Evolutionary conservation across 257 asterid species (phyloP).

Genomic region (Ehretia macrophylla): DNA sequence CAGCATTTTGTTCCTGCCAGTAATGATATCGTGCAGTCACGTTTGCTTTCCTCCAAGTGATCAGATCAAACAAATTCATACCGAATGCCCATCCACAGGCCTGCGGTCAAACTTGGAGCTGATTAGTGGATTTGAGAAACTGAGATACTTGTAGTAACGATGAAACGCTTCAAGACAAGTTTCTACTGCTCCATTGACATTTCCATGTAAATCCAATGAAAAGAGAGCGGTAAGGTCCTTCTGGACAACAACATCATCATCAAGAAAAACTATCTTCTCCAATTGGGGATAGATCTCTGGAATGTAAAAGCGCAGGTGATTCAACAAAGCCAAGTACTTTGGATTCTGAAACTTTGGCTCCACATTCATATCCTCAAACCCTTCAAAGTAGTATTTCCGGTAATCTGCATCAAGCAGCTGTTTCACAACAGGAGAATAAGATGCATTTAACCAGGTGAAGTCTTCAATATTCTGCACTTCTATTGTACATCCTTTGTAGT

Average conservation of each 20-base stretch:
- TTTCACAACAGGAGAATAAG: constrained; percentile 62
- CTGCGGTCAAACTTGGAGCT: constrained; percentile 77
- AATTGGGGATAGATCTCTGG: constrained; percentile 78
- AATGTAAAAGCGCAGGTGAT: constrained; percentile 79
- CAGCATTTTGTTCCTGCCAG: constrained; percentile 63
- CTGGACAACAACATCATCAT: constrained; percentile 79
- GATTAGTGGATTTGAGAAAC: constrained; percentile 74
- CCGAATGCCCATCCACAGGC: constrained; percentile 97
- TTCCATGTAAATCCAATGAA: constrained; percentile 78
- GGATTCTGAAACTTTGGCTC: constrained; percentile 60
- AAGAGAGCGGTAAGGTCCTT: constrained; percentile 80
- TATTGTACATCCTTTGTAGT: constrained; percentile 64
- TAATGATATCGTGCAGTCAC: constrained; percentile 66
- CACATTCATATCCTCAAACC: constrained; percentile 25
- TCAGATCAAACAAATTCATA: constrained; percentile 76
- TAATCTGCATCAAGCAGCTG: constrained; percentile 35
- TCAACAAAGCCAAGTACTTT: constrained; percentile 50
- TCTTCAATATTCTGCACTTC: constrained; percentile 71
- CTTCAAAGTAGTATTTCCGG: constrained; percentile 36
- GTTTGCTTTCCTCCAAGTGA: constrained; percentile 69
- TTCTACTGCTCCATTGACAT: constrained; percentile 90
- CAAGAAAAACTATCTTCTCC: constrained; percentile 83
- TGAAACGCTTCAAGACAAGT: constrained; percentile 90
- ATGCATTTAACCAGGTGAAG: constrained; percentile 66
- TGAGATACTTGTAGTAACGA: constrained; percentile 72